A percentile compares a stretch with the other conserved stretches of the same genome.
Evolutionary conservation across 306 rosid genomes (phyloP).

Genomic region (Medicago truncatula): MtrunA17r5.0-ANR NC_053042.1:48115501-48116000

Average conservation of each 20-base stretch:
- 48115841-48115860: not conserved
- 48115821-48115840: too few species aligned
- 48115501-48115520: slow-evolving; percentile 37
- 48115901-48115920: not conserved
- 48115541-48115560: not conserved
- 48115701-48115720: not conserved
- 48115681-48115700: not conserved
- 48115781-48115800: not conserved
- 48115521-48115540: slow-evolving; percentile 7
- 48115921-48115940: not conserved
- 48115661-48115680: not conserved
- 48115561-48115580: not conserved
- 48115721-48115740: not conserved
- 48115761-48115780: not conserved
- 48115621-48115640: not conserved
- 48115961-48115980: not conserved
- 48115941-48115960: not conserved
- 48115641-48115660: not conserved
- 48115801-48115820: not conserved
- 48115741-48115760: not conserved
- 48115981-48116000: not conserved
- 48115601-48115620: not conserved
- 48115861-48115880: not conserved
- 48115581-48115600: slow-evolving; percentile 1
- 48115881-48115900: not conserved